phyloP scores from a whole-genome alignment of 1,284 basidiomycete genomes.

The Ceratorhiza oryzae-sativae region DNA sequence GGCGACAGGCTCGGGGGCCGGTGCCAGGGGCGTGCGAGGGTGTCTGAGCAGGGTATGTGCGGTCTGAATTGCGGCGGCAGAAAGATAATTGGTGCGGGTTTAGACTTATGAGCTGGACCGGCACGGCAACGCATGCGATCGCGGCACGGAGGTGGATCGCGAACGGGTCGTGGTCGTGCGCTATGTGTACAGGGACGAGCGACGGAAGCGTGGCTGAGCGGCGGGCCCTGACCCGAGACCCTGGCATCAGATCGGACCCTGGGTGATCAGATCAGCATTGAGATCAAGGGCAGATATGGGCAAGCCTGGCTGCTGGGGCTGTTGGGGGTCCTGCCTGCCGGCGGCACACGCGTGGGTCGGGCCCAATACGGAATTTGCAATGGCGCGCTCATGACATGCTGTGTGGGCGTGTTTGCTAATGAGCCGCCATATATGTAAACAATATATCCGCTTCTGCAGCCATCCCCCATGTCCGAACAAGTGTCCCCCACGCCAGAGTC shows the following conservation, averaged over 20 bases:
- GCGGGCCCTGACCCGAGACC: too few relatives aligned
- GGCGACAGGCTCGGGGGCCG: background rate
- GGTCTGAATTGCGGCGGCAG: background rate
- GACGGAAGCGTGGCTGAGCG: background rate
- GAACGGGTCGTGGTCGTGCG: slow-evolving; percentile 10
- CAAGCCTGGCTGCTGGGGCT: background rate
- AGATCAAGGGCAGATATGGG: background rate
- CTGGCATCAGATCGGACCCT: background rate
- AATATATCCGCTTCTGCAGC: slow-evolving; percentile 3
- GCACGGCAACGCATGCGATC: slow-evolving; percentile 12
- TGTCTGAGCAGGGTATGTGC: slow-evolving; percentile 17
- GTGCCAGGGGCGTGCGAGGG: slow-evolving; percentile 6
- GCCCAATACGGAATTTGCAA: slow-evolving; percentile 2
- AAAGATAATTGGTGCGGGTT: background rate
- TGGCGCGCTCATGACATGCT: background rate
- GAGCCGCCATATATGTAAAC: background rate
- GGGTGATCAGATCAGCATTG: background rate
- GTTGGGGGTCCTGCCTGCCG: background rate
- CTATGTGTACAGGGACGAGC: slow-evolving; percentile 27
- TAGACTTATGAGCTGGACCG: slow-evolving; percentile 15
- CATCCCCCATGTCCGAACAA: background rate
- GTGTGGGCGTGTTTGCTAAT: background rate
- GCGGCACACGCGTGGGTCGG: slow-evolving; percentile 26
- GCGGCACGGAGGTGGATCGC: background rate
- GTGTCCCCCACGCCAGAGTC: background rate